Conservation (phyloP, 495 filamentous ascomycete species). For the Penicillium bialowiezense region DNA sequence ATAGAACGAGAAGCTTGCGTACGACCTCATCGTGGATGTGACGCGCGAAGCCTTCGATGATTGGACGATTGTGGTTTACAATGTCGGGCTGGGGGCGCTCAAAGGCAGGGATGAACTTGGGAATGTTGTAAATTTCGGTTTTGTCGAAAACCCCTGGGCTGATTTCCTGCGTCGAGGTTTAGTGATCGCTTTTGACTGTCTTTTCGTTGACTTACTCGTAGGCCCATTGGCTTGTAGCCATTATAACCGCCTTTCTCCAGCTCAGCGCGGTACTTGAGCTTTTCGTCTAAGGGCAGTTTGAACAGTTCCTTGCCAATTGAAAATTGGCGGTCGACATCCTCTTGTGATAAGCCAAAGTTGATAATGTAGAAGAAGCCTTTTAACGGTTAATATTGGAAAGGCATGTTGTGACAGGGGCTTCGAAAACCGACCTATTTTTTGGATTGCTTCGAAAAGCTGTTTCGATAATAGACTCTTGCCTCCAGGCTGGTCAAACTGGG, state of each 20-base stretch:
- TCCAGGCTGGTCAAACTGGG: constrained; percentile 42
- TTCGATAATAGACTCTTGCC: constrained; percentile 50
- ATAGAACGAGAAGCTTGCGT: constrained; percentile 42
- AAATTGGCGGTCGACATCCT: constrained; percentile 51
- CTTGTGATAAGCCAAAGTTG: constrained; percentile 47
- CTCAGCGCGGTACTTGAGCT: constrained; percentile 43
- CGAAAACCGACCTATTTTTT: constrained; percentile 18
- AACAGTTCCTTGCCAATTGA: constrained; percentile 47
- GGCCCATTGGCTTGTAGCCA: constrained; percentile 25
- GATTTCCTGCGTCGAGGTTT: constrained; percentile 10
- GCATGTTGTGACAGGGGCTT: too few relatives aligned
- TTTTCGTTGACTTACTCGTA: constrained; percentile 1
- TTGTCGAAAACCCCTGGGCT: constrained; percentile 46
- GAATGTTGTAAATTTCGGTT: constrained; percentile 54
- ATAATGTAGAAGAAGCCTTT: constrained; percentile 49
- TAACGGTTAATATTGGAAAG: neutral
- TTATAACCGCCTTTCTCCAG: constrained; percentile 48
- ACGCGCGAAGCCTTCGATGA: constrained; percentile 48
- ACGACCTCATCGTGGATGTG: constrained; percentile 47
- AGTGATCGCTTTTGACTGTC: neutral
- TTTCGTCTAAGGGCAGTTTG: constrained; percentile 49
- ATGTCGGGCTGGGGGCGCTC: constrained; percentile 42
- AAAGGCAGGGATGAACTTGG: constrained; percentile 46
- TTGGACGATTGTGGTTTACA: constrained; percentile 31
- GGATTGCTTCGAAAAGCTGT: constrained; percentile 45